Evolutionary conservation across 169 alveolate genomes (phyloP).

Genomic region (Plasmodium fragile): DNA sequence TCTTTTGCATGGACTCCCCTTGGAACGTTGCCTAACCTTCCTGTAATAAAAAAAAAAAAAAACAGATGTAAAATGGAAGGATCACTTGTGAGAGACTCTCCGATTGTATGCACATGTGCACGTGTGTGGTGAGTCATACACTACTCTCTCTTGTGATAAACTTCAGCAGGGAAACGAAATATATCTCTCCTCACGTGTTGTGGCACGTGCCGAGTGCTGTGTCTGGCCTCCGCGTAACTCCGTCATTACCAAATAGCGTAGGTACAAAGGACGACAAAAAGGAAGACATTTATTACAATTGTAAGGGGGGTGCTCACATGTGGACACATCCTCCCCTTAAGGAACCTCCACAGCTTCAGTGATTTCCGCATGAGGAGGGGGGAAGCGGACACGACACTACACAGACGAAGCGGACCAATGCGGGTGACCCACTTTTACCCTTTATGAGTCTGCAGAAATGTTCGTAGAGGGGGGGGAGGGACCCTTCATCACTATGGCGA

Average conservation of each 20-base stretch:
- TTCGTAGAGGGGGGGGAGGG: background rate
- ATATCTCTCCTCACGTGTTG: background rate
- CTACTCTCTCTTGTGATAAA: background rate
- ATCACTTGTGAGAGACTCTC: background rate
- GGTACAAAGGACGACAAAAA: background rate
- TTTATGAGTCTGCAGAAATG: background rate
- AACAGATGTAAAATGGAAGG: too few species aligned
- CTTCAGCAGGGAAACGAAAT: background rate
- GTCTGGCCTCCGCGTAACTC: background rate
- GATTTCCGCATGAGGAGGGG: background rate
- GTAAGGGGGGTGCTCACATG: background rate
- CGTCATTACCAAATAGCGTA: background rate
- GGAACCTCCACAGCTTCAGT: conserved; percentile 1
- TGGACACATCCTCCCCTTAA: background rate
- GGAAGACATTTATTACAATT: background rate
- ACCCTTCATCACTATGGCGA: background rate
- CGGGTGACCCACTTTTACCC: background rate
- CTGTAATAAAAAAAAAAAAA: background rate
- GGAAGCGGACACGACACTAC: background rate
- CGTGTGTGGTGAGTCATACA: background rate
- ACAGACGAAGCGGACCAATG: background rate
- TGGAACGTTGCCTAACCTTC: background rate
- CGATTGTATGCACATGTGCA: background rate
- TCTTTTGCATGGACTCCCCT: background rate
- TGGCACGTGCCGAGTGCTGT: background rate